Evolutionary conservation across 2,329 filamentous ascomycete genomes (phyloP).

Genomic region (Allantophomopsis lycopodina): DNA sequence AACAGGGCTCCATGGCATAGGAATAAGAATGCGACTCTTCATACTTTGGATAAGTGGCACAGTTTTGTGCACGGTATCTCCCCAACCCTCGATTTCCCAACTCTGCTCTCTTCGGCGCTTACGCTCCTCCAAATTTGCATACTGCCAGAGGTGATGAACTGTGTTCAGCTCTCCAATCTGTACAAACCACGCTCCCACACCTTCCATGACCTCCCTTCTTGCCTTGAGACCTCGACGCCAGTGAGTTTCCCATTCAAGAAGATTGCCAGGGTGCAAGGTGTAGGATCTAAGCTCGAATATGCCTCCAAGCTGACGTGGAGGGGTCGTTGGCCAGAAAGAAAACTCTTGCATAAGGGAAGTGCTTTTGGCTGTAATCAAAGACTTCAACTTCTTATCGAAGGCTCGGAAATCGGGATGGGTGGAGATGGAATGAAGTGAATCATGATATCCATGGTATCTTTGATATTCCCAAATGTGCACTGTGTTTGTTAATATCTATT

Average conservation of each 20-base stretch:
- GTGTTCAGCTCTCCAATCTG: constrained; percentile 97
- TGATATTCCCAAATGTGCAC: constrained; percentile 99
- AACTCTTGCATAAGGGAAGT: constrained; percentile 98
- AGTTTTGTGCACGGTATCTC: constrained; percentile 94
- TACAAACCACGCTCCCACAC: constrained; percentile 95
- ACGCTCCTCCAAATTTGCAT: constrained; percentile 89
- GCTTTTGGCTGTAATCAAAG: constrained; percentile 71
- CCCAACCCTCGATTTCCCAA: constrained; percentile 92
- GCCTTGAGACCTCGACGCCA: constrained; percentile 89
- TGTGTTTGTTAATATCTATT: constrained; percentile 27
- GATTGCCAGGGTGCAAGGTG: constrained; percentile 86
- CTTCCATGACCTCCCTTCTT: constrained; percentile 93
- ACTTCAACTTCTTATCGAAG: constrained; percentile 75
- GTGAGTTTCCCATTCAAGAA: constrained; percentile 97
- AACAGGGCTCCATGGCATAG: constrained; percentile 94
- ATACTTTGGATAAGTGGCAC: constrained; percentile 93
- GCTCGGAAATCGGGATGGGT: constrained; percentile 69
- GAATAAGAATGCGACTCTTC: constrained; percentile 86
- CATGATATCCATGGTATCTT: constrained; percentile 90
- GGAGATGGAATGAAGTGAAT: constrained; percentile 75
- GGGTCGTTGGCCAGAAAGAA: constrained; percentile 95
- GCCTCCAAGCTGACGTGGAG: constrained; percentile 79
- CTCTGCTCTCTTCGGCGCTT: constrained; percentile 85
- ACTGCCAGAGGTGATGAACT: constrained; percentile 97
- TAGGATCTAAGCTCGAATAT: constrained; percentile 95